These are phyloP conservation scores for Podospora pseudopauciseta DNA, from an alignment of 495 filamentous ascomycete species.

Conservation along the genomic window DNA sequence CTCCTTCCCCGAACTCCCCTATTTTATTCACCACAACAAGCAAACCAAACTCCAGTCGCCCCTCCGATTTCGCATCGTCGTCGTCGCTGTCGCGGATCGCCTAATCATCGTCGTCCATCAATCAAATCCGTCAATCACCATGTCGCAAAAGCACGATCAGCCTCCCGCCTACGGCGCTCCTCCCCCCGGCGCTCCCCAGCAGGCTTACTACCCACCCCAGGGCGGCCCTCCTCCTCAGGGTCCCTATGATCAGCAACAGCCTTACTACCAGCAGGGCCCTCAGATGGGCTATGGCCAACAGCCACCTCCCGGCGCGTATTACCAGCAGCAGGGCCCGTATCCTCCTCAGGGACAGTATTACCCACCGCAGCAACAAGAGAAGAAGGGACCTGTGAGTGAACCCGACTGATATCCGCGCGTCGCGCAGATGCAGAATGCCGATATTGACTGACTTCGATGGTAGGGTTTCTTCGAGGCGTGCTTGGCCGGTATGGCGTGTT, in stretches of 20 bases:
- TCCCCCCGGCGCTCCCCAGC: conserved; percentile 15
- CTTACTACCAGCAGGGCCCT: conserved; percentile 38
- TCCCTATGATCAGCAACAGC: conserved; percentile 18
- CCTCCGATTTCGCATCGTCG: not conserved
- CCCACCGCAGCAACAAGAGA: conserved; percentile 27
- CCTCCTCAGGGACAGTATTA: conserved; percentile 15
- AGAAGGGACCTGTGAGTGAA: conserved; percentile 24
- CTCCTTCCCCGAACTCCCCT: not conserved
- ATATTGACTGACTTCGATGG: conserved; percentile 1
- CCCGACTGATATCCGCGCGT: not conserved
- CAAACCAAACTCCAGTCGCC: not conserved
- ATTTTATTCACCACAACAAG: not conserved
- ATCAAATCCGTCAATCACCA: conserved; percentile 15
- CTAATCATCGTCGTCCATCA: not conserved
- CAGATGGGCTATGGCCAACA: conserved; percentile 45
- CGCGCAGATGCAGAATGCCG: not conserved
- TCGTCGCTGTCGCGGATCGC: not conserved
- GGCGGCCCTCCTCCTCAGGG: conserved; percentile 15
- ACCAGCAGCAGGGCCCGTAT: conserved; percentile 8
- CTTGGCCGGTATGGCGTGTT: conserved; percentile 43
- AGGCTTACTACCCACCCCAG: conserved; percentile 16
- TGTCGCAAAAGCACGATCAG: conserved; percentile 41
- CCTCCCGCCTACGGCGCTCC: conserved; percentile 40
- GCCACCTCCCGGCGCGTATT: conserved; percentile 20
- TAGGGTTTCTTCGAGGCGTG: conserved; percentile 36